Conservation (phyloP, 441 rosid species). For the Euphorbia corollata region DNA sequence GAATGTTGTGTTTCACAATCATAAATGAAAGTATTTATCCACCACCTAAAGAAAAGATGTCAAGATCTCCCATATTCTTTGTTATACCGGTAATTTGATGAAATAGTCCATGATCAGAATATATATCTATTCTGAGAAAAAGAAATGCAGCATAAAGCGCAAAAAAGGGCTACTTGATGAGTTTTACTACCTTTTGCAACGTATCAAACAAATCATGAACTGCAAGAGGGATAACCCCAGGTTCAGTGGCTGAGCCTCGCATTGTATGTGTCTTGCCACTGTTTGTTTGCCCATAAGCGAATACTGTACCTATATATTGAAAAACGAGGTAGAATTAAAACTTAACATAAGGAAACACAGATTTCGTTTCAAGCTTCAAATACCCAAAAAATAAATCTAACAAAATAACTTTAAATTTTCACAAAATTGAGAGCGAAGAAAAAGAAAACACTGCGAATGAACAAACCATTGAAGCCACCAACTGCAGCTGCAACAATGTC, state of each 20-base stretch:
- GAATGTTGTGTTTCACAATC: not conserved
- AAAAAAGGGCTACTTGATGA: not conserved
- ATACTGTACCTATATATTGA: constrained; percentile 58
- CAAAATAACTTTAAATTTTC: too few species aligned
- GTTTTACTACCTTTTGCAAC: constrained; percentile 48
- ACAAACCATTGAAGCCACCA: constrained; percentile 74
- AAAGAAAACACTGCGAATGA: too few species aligned
- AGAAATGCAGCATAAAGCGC: not conserved
- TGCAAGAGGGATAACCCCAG: constrained; percentile 82
- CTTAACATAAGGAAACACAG: not conserved
- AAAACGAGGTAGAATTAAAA: not conserved
- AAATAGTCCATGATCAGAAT: not conserved
- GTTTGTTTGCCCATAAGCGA: constrained; percentile 94
- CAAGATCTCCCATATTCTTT: not conserved
- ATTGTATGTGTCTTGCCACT: constrained; percentile 96
- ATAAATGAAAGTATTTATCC: not conserved
- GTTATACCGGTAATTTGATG: not conserved
- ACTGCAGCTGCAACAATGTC: constrained; percentile 79
- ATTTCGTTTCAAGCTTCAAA: not conserved
- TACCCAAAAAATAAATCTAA: too few species aligned
- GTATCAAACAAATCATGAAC: constrained; percentile 61
- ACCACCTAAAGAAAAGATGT: not conserved
- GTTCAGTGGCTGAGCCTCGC: constrained; percentile 76
- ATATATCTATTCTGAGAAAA: not conserved
- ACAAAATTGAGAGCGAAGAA: too few species aligned